Evolutionary conservation across 1,284 basidiomycete genomes (phyloP).

Genomic region (Phellopilus nigrolimitatus): DNA sequence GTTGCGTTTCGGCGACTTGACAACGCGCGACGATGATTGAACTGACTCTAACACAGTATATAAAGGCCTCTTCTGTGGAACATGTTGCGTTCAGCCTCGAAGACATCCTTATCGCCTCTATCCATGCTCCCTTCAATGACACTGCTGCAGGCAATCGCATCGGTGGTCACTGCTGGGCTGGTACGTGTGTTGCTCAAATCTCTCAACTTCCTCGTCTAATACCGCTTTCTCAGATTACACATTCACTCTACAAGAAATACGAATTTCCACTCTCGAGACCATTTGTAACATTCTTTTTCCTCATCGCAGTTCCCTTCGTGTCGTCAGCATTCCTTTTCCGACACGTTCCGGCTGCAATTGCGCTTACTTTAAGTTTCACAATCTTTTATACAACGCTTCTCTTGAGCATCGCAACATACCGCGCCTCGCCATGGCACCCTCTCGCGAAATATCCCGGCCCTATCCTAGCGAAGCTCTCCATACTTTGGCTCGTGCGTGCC

Average conservation of each 20-base stretch:
- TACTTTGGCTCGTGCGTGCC: constrained; percentile 8
- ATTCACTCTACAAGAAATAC: not conserved
- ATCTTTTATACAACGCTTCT: constrained; percentile 10
- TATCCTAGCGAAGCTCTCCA: constrained; percentile 19
- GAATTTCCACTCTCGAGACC: not conserved
- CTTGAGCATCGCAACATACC: constrained; percentile 19
- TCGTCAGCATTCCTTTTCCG: not conserved
- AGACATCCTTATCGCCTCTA: too few species aligned
- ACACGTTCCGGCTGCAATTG: not conserved
- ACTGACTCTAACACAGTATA: too few species aligned
- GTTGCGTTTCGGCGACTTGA: too few species aligned
- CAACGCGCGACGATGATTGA: too few species aligned
- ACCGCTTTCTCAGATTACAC: not conserved
- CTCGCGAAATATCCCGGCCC: constrained; percentile 26
- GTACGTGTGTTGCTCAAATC: not conserved
- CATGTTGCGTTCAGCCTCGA: too few species aligned
- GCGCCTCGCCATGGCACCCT: constrained; percentile 26
- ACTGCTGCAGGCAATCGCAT: too few species aligned
- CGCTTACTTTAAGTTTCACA: not conserved
- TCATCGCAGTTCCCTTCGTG: not conserved
- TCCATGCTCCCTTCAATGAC: too few species aligned
- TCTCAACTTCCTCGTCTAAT: not conserved
- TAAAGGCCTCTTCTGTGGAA: too few species aligned
- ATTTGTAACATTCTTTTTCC: not conserved
- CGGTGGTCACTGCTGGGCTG: constrained; percentile 3